phyloP scores from a whole-genome alignment of 1,139 yeast genomes.

The Magnusiomyces suaveolens region DNA sequence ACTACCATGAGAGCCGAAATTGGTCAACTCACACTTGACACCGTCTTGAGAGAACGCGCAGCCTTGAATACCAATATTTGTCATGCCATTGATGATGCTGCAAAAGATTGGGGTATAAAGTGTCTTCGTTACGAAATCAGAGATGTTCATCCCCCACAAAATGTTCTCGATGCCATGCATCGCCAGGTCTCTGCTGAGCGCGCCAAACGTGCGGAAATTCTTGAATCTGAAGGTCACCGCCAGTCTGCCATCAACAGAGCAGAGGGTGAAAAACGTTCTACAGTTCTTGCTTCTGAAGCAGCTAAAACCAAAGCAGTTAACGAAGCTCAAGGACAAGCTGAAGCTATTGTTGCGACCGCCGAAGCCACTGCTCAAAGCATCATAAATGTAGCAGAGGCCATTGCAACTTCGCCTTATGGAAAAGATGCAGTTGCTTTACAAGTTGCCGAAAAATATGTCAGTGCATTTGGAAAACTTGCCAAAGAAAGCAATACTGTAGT shows the following conservation, averaged over 20 bases:
- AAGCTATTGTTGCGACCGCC: constrained; percentile 58
- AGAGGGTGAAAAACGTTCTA: constrained; percentile 66
- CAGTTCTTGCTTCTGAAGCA: constrained; percentile 66
- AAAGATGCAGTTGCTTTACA: constrained; percentile 66
- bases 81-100: constrained; percentile 72
- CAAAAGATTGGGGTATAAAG: constrained; percentile 76
- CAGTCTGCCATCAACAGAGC: constrained; percentile 73
- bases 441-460: constrained; percentile 76
- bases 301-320: constrained; percentile 52
- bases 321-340: constrained; percentile 60
- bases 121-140: constrained; percentile 80
- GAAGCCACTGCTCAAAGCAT: constrained; percentile 70
- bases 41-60: constrained; percentile 69
- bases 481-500: constrained; percentile 73
- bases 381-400: constrained; percentile 54
- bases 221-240: constrained; percentile 77
- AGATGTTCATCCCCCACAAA: constrained; percentile 79
- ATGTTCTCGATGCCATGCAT: constrained; percentile 87
- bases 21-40: constrained; percentile 70
- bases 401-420: constrained; percentile 60
- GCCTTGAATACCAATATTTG: constrained; percentile 64
- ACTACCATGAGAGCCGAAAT: constrained; percentile 87
- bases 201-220: constrained; percentile 74
- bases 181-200: constrained; percentile 82
- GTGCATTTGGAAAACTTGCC: constrained; percentile 72